phyloP scores from a whole-genome alignment of 1,284 basidiomycete genomes.

The Bjerkandera adusta region DNA sequence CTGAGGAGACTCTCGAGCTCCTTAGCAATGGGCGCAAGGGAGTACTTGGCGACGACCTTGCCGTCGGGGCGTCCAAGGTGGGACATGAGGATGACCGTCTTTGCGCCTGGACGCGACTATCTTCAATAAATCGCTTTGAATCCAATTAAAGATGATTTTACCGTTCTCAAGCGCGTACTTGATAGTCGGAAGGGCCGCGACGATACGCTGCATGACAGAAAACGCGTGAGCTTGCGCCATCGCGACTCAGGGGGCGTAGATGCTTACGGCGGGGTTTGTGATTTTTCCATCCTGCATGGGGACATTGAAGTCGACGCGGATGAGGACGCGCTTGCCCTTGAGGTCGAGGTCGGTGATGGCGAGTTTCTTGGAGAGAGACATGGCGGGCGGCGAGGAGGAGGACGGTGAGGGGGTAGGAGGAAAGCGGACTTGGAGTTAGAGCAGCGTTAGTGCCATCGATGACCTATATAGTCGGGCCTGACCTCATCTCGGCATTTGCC shows the following conservation, averaged over 20 bases:
- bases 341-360: conserved; percentile 91
- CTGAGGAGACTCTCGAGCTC: conserved; percentile 73
- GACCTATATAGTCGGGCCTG: conserved; percentile 12
- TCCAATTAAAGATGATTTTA: conserved; percentile 26
- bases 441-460: conserved; percentile 13
- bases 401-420: conserved; percentile 7
- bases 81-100: conserved; percentile 92
- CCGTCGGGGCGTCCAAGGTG: conserved; percentile 98
- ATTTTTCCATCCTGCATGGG: conserved; percentile 88
- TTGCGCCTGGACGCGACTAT: conserved; percentile 58
- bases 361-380: conserved; percentile 96
- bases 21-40: conserved; percentile 82
- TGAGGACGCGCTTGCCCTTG: conserved; percentile 89
- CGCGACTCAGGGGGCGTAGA: conserved; percentile 6
- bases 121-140: conserved; percentile 10
- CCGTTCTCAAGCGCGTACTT: conserved; percentile 91
- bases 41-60: conserved; percentile 87
- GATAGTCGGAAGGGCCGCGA: conserved; percentile 95
- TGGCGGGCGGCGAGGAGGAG: conserved; percentile 34
- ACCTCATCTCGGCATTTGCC: conserved; percentile 8
- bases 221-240: conserved; percentile 13
- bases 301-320: conserved; percentile 99
- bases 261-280: conserved; percentile 91
- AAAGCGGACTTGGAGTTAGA: too few species aligned
- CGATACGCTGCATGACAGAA: conserved; percentile 85